Evolutionary conservation across 495 filamentous ascomycete species (phyloP).

Genomic region (Aspergillus bertholletiae): DNA sequence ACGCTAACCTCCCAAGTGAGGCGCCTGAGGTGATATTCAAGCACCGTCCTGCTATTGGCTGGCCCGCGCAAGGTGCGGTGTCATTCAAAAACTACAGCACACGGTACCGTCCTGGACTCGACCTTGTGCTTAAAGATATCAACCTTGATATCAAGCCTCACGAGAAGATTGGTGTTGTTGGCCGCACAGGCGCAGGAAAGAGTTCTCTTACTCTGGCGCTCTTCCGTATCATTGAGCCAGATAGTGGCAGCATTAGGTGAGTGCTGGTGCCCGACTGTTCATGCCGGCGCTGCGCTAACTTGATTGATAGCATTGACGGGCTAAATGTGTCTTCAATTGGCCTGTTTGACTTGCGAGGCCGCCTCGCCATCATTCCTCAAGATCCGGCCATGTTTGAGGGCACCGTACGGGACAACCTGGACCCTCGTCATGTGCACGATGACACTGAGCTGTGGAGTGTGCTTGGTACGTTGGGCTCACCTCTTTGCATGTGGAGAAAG

Average conservation of each 20-base stretch:
- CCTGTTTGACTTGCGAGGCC: constrained; percentile 79
- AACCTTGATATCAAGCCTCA: constrained; percentile 87
- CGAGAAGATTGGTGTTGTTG: constrained; percentile 98
- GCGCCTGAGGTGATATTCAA: constrained; percentile 91
- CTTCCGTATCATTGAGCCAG: constrained; percentile 93
- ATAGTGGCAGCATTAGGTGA: constrained; percentile 67
- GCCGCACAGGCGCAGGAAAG: constrained; percentile 94
- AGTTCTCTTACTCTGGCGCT: constrained; percentile 90
- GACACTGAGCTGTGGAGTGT: constrained; percentile 98
- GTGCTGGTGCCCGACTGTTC: constrained; percentile 10
- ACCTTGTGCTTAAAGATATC: constrained; percentile 90
- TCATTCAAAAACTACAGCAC: constrained; percentile 92
- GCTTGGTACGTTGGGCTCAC: constrained; percentile 60
- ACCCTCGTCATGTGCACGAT: constrained; percentile 91
- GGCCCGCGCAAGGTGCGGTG: constrained; percentile 88
- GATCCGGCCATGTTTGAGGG: constrained; percentile 98
- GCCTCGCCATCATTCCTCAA: constrained; percentile 96
- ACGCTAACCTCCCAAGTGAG: constrained; percentile 89
- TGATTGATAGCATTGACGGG: constrained; percentile 62
- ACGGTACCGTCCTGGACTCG: constrained; percentile 82
- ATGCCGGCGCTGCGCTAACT: constrained; percentile 15
- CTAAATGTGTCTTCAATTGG: constrained; percentile 90
- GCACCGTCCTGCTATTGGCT: constrained; percentile 80
- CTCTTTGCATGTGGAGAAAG: constrained; percentile 1
- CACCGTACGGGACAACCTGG: constrained; percentile 91